Percentiles rank a stretch among this genome's conserved stretches.
Conservation (phyloP, 2,329 filamentous ascomycete species). For the Diplodia sapinea region DNA sequence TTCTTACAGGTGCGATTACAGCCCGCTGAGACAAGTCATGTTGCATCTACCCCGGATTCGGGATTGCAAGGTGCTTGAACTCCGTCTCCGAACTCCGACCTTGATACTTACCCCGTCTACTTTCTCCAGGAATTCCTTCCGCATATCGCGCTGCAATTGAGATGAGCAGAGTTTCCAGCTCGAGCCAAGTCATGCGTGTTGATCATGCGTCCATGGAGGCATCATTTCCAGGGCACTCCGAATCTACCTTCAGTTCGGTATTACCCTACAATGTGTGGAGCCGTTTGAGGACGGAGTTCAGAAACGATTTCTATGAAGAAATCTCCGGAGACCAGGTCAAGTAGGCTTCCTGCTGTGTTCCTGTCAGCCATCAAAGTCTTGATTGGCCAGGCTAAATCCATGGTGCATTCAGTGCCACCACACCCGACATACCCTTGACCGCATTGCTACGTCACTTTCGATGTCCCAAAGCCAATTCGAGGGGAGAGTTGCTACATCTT, state of each 20-base stretch:
- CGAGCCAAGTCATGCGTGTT: background rate
- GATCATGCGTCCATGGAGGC: background rate
- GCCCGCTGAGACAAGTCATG: constrained; percentile 9
- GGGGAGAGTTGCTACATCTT: background rate
- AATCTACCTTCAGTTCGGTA: background rate
- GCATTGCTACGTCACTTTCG: background rate
- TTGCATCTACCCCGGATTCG: background rate
- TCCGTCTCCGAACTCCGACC: constrained; percentile 12
- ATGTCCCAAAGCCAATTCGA: background rate
- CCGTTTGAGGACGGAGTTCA: background rate
- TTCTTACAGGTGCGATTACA: background rate
- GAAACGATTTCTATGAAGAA: background rate
- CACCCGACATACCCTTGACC: background rate
- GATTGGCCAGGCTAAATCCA: background rate
- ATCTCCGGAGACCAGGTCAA: background rate
- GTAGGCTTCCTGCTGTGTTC: background rate
- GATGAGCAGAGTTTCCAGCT: background rate
- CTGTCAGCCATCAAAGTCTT: background rate
- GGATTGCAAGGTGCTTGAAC: background rate
- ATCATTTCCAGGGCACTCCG: background rate
- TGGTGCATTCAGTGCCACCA: background rate
- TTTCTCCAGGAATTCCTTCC: background rate
- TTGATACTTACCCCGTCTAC: background rate
- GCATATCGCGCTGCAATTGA: background rate
- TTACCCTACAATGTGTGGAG: background rate